Evolutionary conservation across 225 moss, liverwort and hornwort species (phyloP).

Genomic region (Marchantia paleacea): DNA sequence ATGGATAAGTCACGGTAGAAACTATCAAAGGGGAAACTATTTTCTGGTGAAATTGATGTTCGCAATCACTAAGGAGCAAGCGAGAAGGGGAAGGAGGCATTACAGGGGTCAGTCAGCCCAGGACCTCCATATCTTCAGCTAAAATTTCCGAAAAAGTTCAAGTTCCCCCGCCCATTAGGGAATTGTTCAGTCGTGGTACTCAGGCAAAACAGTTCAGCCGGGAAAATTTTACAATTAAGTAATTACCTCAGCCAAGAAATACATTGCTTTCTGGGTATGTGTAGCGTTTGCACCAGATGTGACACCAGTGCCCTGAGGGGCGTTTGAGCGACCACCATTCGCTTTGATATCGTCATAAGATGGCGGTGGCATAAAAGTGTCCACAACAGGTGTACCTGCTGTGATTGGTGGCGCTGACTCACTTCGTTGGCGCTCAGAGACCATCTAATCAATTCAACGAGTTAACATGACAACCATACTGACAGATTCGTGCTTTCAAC

Average conservation of each 20-base stretch:
- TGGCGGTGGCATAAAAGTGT: constrained; percentile 63
- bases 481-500: not conserved
- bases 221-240: not conserved
- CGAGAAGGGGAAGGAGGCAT: not conserved
- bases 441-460: constrained; percentile 50
- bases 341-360: constrained; percentile 78
- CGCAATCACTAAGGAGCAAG: not conserved
- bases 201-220: not conserved
- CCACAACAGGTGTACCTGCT: constrained; percentile 40
- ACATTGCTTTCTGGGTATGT: constrained; percentile 73
- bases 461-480: not conserved
- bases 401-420: constrained; percentile 61
- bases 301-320: constrained; percentile 34
- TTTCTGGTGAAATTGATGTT: not conserved
- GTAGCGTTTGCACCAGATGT: constrained; percentile 44
- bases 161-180: not conserved
- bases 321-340: constrained; percentile 59
- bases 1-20: not conserved
- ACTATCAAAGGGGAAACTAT: not conserved
- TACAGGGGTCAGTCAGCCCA: not conserved
- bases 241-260: constrained; percentile 87
- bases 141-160: not conserved
- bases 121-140: not conserved
- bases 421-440: constrained; percentile 85
- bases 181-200: not conserved